Percentiles rank a stretch among this genome's conserved stretches.
phyloP scores from a whole-genome alignment of 768 basidiomycete genomes.

The Boletus bicolor region DNA sequence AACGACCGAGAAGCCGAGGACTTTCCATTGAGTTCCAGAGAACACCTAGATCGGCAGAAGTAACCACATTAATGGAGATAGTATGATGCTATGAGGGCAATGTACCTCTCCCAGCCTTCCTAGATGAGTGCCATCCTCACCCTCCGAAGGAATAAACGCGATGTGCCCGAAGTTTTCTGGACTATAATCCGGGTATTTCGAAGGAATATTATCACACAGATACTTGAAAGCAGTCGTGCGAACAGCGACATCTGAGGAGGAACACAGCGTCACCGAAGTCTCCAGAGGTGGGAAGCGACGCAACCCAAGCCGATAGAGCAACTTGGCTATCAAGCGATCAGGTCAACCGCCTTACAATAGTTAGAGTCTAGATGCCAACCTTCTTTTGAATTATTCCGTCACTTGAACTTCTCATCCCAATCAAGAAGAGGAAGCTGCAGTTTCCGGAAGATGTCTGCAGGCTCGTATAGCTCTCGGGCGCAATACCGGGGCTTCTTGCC shows the following conservation, averaged over 20 bases:
- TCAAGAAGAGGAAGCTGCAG: conserved; percentile 81
- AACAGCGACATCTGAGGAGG: conserved; percentile 47
- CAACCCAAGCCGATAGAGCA: conserved; percentile 71
- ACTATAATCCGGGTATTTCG: conserved; percentile 58
- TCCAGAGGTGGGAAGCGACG: conserved; percentile 65
- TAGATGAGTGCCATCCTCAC: conserved; percentile 50
- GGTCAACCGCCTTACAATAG: neutral
- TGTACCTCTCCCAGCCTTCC: conserved; percentile 64
- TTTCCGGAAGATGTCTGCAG: conserved; percentile 63
- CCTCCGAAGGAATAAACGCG: too few relatives aligned
- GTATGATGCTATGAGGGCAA: neutral
- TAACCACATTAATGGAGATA: neutral
- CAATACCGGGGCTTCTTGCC: conserved; percentile 47
- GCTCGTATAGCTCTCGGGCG: conserved; percentile 84
- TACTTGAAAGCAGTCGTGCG: conserved; percentile 74
- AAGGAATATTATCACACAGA: conserved; percentile 68
- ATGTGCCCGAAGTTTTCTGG: conserved; percentile 52
- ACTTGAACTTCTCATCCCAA: conserved; percentile 78
- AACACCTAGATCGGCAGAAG: conserved; percentile 54
- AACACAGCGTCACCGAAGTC: conserved; percentile 65
- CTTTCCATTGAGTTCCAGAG: conserved; percentile 23
- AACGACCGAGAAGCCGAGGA: too few relatives aligned
- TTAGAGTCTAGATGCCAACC: conserved; percentile 42
- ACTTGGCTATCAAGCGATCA: conserved; percentile 53
- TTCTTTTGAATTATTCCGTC: conserved; percentile 83